Conservation (phyloP, 176 grass and related monocot species). For the Oryza meyeriana region DNA sequence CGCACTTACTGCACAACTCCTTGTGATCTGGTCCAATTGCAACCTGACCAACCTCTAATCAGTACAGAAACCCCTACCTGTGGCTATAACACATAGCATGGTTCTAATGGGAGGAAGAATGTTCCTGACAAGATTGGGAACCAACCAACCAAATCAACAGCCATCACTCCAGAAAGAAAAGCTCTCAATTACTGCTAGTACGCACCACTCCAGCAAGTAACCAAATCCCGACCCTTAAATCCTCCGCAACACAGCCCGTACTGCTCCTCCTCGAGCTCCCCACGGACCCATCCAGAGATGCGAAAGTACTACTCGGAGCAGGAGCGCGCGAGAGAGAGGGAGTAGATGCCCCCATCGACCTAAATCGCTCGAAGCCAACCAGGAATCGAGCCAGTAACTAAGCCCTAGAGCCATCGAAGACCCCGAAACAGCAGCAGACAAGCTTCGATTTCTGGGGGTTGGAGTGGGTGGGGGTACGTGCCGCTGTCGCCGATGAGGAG, state of each 20-base stretch:
- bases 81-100: background rate
- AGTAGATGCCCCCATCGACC: background rate
- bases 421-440: background rate
- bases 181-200: background rate
- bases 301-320: background rate
- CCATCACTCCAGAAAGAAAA: background rate
- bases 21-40: background rate
- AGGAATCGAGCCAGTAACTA: background rate
- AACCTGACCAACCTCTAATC: background rate
- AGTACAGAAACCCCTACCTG: background rate
- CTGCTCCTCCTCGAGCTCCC: background rate
- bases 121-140: background rate
- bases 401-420: background rate
- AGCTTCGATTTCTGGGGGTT: background rate
- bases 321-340: background rate
- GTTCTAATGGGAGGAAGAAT: background rate
- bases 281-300: background rate
- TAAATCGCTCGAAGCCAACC: background rate
- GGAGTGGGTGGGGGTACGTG: background rate
- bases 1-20: background rate
- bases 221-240: background rate
- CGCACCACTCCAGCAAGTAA: background rate
- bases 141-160: background rate
- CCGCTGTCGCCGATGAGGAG: slow-evolving; percentile 60
- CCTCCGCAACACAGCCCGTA: background rate